These are phyloP conservation scores for Biscogniauxia sp. DNA, from an alignment of 2,329 filamentous ascomycete species.

Conservation along the genomic window DNA sequence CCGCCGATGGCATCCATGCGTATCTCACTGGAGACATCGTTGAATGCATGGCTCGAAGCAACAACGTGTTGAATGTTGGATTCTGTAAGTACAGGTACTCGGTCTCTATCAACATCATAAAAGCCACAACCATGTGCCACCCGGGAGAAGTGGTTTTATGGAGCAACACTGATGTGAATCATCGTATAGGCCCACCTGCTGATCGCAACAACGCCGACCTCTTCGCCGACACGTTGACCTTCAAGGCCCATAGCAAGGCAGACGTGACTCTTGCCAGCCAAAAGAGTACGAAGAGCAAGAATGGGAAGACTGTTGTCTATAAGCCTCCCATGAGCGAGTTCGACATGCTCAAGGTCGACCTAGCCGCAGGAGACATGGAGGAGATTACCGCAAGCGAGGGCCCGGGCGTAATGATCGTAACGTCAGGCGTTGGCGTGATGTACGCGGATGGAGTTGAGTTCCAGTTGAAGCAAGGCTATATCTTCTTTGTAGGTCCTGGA, in stretches of 20 bases:
- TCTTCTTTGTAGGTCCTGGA: conserved; percentile 65
- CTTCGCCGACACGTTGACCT: conserved; percentile 63
- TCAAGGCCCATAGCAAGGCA: conserved; percentile 56
- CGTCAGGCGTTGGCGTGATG: conserved; percentile 56
- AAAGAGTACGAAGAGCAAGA: conserved; percentile 48
- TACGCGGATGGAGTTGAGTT: conserved; percentile 50
- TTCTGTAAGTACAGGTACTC: not conserved
- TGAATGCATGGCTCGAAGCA: conserved; percentile 74
- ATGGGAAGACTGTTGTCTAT: conserved; percentile 62
- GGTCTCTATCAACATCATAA: not conserved
- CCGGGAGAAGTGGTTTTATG: not conserved
- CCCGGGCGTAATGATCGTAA: conserved; percentile 63
- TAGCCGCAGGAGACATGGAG: conserved; percentile 60
- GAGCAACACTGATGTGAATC: conserved; percentile 31
- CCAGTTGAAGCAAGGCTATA: conserved; percentile 58
- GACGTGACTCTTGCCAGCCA: conserved; percentile 54
- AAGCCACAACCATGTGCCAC: not conserved
- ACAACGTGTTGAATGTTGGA: conserved; percentile 65
- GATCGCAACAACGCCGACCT: conserved; percentile 63
- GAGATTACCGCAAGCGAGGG: conserved; percentile 53
- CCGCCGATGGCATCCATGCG: conserved; percentile 71
- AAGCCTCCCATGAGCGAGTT: conserved; percentile 71
- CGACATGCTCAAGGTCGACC: conserved; percentile 59
- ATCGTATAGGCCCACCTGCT: conserved; percentile 66
- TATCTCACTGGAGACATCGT: conserved; percentile 73